These are phyloP conservation scores for Pholiota molesta DNA, from an alignment of 768 basidiomycete species.

Conservation along the genomic window DNA sequence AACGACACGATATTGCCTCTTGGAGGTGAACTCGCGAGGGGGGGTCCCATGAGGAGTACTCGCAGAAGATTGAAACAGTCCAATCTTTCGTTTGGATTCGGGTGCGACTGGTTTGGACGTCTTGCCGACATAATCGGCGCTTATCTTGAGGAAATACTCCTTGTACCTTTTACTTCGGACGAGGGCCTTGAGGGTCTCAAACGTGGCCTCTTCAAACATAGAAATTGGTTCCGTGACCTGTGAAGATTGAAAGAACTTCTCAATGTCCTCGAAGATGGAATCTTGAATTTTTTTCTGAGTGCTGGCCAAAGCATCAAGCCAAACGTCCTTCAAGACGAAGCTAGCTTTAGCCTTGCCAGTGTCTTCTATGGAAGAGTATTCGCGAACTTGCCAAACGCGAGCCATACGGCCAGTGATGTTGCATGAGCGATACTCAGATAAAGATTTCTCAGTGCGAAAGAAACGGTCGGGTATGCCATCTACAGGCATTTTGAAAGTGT, in stretches of 20 bases:
- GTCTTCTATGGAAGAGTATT: background rate
- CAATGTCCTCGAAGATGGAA: conserved; percentile 14
- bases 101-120: background rate
- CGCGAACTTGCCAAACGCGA: conserved; percentile 9
- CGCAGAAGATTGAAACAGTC: too few species aligned
- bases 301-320: conserved; percentile 14
- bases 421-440: conserved; percentile 14
- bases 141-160: background rate
- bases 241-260: conserved; percentile 10
- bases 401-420: conserved; percentile 17
- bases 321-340: conserved; percentile 23
- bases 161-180: background rate
- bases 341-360: background rate
- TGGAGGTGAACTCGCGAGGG: background rate
- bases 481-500: conserved; percentile 12
- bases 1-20: conserved; percentile 15
- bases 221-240: background rate
- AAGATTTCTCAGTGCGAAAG: conserved; percentile 12
- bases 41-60: too few species aligned
- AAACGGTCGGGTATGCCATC: background rate
- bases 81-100: background rate
- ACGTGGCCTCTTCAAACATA: too few species aligned
- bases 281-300: conserved; percentile 15
- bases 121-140: background rate
- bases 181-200: too few species aligned